Evolutionary conservation across 116 monocot species (phyloP).

Genomic region (Zostera marina): DNA sequence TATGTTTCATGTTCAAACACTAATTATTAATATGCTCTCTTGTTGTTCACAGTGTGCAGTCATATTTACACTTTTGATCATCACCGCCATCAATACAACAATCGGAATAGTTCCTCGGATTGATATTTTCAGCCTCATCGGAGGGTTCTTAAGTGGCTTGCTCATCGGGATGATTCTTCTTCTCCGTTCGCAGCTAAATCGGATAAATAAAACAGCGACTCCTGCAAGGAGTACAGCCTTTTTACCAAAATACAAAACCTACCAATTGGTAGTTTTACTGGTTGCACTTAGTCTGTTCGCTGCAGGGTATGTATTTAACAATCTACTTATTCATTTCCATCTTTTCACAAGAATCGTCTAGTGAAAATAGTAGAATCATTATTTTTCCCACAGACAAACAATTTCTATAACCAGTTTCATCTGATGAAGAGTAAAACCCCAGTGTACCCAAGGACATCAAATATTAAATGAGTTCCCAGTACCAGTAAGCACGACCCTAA

Average conservation of each 20-base stretch:
- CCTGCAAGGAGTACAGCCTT: constrained; percentile 18
- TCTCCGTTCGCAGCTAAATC: constrained; percentile 50
- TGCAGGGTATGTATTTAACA: background rate
- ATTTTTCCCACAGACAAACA: too few species aligned
- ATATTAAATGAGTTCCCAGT: too few species aligned
- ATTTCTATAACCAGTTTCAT: too few species aligned
- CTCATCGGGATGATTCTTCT: constrained; percentile 56
- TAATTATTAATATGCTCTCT: background rate
- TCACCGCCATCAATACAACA: constrained; percentile 44
- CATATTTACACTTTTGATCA: constrained; percentile 28
- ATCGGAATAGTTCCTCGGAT: constrained; percentile 44
- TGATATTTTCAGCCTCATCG: constrained; percentile 49
- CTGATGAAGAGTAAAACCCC: too few species aligned
- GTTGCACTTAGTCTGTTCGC: constrained; percentile 26
- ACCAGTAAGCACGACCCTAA: too few species aligned
- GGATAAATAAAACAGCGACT: constrained; percentile 31
- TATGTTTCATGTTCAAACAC: background rate
- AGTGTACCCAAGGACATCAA: too few species aligned
- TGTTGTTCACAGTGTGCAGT: constrained; percentile 27
- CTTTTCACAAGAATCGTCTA: too few species aligned
- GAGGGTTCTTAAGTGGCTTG: constrained; percentile 51
- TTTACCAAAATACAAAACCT: constrained; percentile 35
- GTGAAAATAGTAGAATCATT: too few species aligned
- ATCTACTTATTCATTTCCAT: too few species aligned
- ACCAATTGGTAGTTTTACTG: constrained; percentile 31